Conservation (phyloP, 1,139 yeast species). For the Hansenula anomala region DNA sequence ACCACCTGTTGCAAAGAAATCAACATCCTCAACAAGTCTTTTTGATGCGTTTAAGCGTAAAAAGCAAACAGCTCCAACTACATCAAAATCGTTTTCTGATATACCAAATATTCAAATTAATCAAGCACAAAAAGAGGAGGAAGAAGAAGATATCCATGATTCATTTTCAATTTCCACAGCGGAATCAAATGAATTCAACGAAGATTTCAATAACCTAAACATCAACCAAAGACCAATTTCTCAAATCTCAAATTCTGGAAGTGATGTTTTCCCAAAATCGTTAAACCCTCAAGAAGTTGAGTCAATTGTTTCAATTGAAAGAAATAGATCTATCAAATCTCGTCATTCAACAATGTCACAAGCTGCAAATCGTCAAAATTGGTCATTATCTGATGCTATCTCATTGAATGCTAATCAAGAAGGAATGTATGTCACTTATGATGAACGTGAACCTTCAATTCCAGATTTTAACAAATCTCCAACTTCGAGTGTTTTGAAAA, state of each 20-base stretch:
- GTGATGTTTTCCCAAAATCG: constrained; percentile 66
- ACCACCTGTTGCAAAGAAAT: constrained; percentile 8
- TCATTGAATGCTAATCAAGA: constrained; percentile 33
- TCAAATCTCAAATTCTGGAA: constrained; percentile 41
- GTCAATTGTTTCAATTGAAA: constrained; percentile 66
- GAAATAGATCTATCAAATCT: constrained; percentile 59
- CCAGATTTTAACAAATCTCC: constrained; percentile 34
- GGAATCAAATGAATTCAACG: constrained; percentile 16
- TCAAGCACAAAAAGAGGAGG: neutral
- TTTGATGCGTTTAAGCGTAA: constrained; percentile 21
- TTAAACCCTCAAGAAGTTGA: constrained; percentile 66
- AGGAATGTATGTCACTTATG: constrained; percentile 31
- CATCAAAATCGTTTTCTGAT: neutral
- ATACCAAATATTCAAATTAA: neutral
- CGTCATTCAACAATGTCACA: constrained; percentile 13
- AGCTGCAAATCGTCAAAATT: no score
- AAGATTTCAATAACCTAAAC: constrained; percentile 21
- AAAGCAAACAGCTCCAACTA: constrained; percentile 1
- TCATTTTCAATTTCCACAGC: neutral
- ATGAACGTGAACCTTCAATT: constrained; percentile 24
- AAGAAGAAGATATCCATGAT: no score
- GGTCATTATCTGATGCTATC: constrained; percentile 30
- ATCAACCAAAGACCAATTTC: constrained; percentile 7
- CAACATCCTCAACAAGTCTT: constrained; percentile 19
- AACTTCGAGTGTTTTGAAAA: constrained; percentile 50